phyloP scores from a whole-genome alignment of 768 basidiomycete genomes.

The Auricularia auricula-judae region DNA sequence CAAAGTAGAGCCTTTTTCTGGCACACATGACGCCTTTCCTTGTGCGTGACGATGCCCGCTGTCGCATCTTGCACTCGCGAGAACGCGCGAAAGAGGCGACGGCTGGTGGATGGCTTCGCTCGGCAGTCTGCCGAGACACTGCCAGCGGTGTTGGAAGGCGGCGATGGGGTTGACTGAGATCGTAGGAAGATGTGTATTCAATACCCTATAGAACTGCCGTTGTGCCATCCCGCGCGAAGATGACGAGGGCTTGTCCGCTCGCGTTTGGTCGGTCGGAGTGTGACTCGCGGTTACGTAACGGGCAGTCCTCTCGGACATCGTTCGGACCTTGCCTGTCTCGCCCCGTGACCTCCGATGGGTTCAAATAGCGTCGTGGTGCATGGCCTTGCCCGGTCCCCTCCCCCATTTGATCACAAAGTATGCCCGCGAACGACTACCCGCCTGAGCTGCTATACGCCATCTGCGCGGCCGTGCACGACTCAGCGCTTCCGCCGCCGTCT shows the following conservation, averaged over 20 bases:
- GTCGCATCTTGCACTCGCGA: too few species aligned
- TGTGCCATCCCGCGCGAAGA: not conserved
- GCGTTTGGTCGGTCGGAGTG: not conserved
- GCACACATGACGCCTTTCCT: too few species aligned
- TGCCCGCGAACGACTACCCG: constrained; percentile 36
- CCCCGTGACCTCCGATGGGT: not conserved
- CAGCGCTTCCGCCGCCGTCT: constrained; percentile 41
- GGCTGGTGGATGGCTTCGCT: too few species aligned
- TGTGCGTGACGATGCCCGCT: too few species aligned
- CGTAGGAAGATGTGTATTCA: too few species aligned
- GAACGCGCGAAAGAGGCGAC: too few species aligned
- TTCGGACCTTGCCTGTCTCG: not conserved
- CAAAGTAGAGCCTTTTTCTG: too few species aligned
- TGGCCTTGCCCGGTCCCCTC: not conserved
- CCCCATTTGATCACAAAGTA: not conserved
- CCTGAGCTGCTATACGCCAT: constrained; percentile 63
- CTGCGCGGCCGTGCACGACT: constrained; percentile 58
- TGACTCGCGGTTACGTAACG: not conserved
- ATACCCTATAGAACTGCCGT: too few species aligned
- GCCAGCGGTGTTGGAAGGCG: too few species aligned
- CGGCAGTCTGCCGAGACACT: too few species aligned
- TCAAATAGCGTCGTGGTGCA: not conserved
- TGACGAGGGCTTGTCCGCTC: not conserved
- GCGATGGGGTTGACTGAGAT: too few species aligned
- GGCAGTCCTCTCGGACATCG: not conserved